These are phyloP conservation scores for Eruca vesicaria DNA, from an alignment of 441 rosid genomes.

Conservation along the genomic window DNA sequence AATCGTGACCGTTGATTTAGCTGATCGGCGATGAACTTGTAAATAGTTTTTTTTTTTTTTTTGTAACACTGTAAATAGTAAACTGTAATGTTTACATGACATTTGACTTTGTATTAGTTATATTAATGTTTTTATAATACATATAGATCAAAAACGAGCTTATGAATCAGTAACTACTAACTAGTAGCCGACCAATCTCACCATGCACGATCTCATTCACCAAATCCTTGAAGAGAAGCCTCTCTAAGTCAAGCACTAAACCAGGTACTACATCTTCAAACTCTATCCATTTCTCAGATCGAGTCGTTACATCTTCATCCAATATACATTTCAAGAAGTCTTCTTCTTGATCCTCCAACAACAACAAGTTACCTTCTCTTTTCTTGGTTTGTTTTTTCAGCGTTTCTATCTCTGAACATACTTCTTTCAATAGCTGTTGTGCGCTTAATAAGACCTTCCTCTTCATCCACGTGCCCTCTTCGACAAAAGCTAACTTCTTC, in stretches of 20 bases:
- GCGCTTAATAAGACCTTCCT: conserved; percentile 63
- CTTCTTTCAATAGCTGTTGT: conserved; percentile 75
- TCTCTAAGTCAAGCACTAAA: conserved; percentile 66
- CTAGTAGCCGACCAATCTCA: conserved; percentile 41
- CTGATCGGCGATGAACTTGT: conserved; percentile 9
- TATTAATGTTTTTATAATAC: conserved; percentile 2
- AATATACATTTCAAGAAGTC: conserved; percentile 55
- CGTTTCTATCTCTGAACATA: conserved; percentile 71
- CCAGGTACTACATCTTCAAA: conserved; percentile 47
- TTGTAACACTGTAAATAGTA: too few relatives aligned
- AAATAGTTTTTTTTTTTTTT: not conserved
- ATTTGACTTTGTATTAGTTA: conserved; percentile 9
- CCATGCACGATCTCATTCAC: conserved; percentile 72
- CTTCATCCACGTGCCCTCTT: conserved; percentile 41
- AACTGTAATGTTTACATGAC: not conserved
- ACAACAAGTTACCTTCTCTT: conserved; percentile 37
- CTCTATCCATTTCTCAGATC: conserved; percentile 61
- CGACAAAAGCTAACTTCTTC: conserved; percentile 47
- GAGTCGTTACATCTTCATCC: conserved; percentile 56
- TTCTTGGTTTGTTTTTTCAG: conserved; percentile 39
- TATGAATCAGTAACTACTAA: conserved; percentile 11
- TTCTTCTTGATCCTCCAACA: conserved; percentile 49
- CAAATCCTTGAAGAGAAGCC: conserved; percentile 79
- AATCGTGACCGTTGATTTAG: conserved; percentile 21
- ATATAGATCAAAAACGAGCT: not conserved